Conservation (phyloP, 2,329 filamentous ascomycete genomes). For the Botryosphaeria dothidea region DNA sequence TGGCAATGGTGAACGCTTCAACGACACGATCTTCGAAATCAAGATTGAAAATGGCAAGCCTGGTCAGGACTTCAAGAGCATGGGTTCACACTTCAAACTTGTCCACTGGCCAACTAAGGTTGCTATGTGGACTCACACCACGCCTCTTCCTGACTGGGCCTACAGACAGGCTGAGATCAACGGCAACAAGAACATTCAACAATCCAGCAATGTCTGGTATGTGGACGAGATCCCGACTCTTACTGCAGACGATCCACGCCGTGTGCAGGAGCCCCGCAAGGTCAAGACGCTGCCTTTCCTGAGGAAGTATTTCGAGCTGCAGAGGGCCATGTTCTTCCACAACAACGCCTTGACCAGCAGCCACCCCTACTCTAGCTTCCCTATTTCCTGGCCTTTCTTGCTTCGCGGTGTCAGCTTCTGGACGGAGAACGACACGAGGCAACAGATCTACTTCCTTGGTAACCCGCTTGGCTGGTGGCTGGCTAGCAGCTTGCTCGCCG, state of each 20-base stretch:
- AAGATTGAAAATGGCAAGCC: conserved; percentile 83
- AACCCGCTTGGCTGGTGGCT: conserved; percentile 99
- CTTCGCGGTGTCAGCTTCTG: conserved; percentile 98
- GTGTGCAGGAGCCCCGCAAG: conserved; percentile 73
- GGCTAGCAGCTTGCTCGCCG: conserved; percentile 84
- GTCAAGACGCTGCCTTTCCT: conserved; percentile 86
- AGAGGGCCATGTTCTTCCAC: conserved; percentile 98
- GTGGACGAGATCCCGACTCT: conserved; percentile 89
- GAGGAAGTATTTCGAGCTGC: conserved; percentile 92
- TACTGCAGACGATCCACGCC: conserved; percentile 68
- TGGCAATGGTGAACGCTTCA: conserved; percentile 71
- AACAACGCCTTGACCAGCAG: conserved; percentile 97
- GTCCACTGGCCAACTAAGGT: conserved; percentile 94
- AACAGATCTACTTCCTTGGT: conserved; percentile 98
- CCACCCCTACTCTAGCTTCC: conserved; percentile 92
- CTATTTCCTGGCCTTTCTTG: conserved; percentile 97
- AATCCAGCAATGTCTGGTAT: conserved; percentile 91
- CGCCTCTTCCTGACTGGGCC: conserved; percentile 93
- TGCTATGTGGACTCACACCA: conserved; percentile 98
- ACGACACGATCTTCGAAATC: conserved; percentile 92
- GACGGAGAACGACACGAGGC: conserved; percentile 91
- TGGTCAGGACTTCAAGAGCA: conserved; percentile 81
- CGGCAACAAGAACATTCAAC: conserved; percentile 91
- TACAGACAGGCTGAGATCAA: conserved; percentile 99
- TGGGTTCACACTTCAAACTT: conserved; percentile 93